Percentiles rank a stretch among this genome's conserved stretches.
Conservation (phyloP, 495 filamentous ascomycete genomes). For the Penicillium lividum region DNA sequence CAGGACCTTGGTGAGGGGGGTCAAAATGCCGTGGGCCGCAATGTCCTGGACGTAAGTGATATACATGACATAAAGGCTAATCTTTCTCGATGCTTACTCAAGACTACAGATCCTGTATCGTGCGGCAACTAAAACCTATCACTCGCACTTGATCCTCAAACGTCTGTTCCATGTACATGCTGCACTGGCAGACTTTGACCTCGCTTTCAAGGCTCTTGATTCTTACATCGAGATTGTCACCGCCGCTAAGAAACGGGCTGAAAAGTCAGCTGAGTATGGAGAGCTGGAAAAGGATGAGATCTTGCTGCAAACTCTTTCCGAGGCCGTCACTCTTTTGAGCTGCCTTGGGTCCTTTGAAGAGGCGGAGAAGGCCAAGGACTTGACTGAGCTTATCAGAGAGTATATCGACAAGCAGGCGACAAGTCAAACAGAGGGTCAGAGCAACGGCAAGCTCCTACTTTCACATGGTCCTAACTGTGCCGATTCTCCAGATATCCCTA, state of each 20-base stretch:
- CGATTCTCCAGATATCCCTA: conserved; percentile 44
- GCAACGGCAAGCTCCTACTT: conserved; percentile 31
- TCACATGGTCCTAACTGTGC: conserved; percentile 21
- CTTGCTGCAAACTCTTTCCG: conserved; percentile 71
- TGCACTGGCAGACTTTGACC: conserved; percentile 80
- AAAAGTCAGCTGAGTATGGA: conserved; percentile 75
- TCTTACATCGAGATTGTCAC: conserved; percentile 86
- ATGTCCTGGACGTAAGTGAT: conserved; percentile 66
- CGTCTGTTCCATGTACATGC: conserved; percentile 88
- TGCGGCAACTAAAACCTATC: conserved; percentile 88
- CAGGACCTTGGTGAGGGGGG: conserved; percentile 78
- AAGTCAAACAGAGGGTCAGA: conserved; percentile 36
- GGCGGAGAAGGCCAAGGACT: conserved; percentile 71
- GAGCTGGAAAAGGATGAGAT: conserved; percentile 76
- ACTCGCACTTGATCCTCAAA: conserved; percentile 83
- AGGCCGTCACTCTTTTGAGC: conserved; percentile 79
- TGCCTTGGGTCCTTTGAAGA: conserved; percentile 72
- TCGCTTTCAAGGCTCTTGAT: conserved; percentile 83
- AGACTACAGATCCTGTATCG: conserved; percentile 69
- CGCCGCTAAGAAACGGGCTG: conserved; percentile 74
- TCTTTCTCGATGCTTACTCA: background rate
- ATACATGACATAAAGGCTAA: conserved; percentile 5
- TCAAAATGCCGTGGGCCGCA: conserved; percentile 66
- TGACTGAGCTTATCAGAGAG: conserved; percentile 65
- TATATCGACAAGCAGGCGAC: conserved; percentile 56